Evolutionary conservation across 1,139 yeast genomes (phyloP), one percentile per base, ranked within the genome.

Genomic region (Magnusiomyces fungicola): DNA sequence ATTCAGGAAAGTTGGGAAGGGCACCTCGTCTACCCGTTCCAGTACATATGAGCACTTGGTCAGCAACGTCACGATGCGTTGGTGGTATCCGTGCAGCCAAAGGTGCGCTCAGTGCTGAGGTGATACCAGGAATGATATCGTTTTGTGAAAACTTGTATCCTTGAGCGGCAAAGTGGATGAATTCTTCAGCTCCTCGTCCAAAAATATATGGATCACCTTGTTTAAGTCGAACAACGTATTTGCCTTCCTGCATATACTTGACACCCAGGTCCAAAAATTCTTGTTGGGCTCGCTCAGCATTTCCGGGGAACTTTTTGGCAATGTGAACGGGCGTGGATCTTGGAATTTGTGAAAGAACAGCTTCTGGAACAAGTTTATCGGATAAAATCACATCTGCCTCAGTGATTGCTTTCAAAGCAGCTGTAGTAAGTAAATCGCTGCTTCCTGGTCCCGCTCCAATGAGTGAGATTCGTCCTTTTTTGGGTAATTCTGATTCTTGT

Each of bases 191-290:
- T 37, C 98, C 98, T 56, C 98, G 80, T 3, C 98, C 98, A 64
- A 88, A 92, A 32, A 92, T 86, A 67, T 88, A 92, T 4, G 98
- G 97, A 64, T 92, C 98, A 40, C 98, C 98, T 69, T 92, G 98
- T 64, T 92, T 92, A 56, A 92, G 74, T 50, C 98, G 74, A 2
- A 92, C 94, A 1, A 92, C 97, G 53, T 78, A 79, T 58, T 79
- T 75, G 16, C 96, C 96, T 49, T 74, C 68, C 37, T 70, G 55
- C 34, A 88, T 65, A 0, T 82, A 83, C 37, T 74, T 75, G 22
- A 90, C 68, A 0, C 96, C 97, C 54, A 82, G 67, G 21, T 74
- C 71, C 34, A 88, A 70, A 37, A 92, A 72, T 65, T 92, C 97
- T 56, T 85, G 78, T 66, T 92, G 98, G 0, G 97, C 97, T 46